Evolutionary conservation across 2,329 filamentous ascomycete genomes (phyloP), one percentile per base, ranked within the genome.

Genomic region (Sarocladium kiliense): DNA sequence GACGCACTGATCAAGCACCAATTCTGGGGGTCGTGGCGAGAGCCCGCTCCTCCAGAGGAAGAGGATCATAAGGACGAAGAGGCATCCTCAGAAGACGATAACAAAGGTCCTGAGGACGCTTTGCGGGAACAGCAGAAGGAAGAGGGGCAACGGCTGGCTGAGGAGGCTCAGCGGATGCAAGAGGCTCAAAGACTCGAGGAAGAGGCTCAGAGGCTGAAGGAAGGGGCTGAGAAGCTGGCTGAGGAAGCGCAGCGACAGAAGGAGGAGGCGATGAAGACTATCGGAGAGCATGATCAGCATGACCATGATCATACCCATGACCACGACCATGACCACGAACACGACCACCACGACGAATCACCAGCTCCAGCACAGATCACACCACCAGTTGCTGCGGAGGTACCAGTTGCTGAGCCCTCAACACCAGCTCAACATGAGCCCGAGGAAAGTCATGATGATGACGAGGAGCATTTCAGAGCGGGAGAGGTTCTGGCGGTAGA

Each of bases 1-100:
- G 56, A 58, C 26, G 65, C 65, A 5, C 55, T 66, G 39, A 55
- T 66, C 42, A 63, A 59, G 55, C 65, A 66, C 49, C 37, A 63
- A 10, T 66, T 67, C 37, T 49, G 53, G 2, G 59, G 57, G 9
- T 56, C 55, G 11, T 60, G 59, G 59, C 59, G 59, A n/a, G 54
- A 36, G 14, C 12, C 50, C 21, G 36, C 39, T 7, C 21, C 26
- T n/a, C 21, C 26, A 32, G 25, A 53, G 34, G 49, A 53, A n/a
- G n/a, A 39, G 23, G 50, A 41, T 4, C 16, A 41, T 27, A 27
- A 34, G 10, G 14, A 39, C 18, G 4, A 53, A 27, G 50, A 23
- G 32, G 34, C 19, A 34, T 10, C 36, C 18, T n/a, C 25, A 3
- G 45, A 50, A 4, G 25, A 27, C n/a, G 25, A 32, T 4, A 7